Evolutionary conservation across 305 asterid genomes (phyloP).

Genomic region (Fraxinus floribunda): DNA sequence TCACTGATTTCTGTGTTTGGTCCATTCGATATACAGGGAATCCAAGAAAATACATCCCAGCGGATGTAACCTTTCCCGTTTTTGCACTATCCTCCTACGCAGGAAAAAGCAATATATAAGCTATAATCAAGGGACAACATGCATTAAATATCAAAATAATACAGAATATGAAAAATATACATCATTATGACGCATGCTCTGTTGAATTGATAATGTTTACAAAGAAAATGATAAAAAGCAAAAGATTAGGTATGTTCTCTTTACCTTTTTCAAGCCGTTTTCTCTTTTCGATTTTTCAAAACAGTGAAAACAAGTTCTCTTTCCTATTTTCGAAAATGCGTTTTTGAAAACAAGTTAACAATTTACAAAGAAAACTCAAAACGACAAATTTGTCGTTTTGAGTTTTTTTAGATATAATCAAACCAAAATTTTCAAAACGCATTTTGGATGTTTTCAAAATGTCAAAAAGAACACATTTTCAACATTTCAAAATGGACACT

Average conservation of each 20-base stretch:
- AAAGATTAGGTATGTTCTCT: neutral
- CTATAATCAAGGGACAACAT: neutral
- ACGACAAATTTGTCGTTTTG: too few species aligned
- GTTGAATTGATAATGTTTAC: neutral
- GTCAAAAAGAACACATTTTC: too few species aligned
- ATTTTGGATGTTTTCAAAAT: too few species aligned
- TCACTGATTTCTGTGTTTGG: slow-evolving; percentile 64
- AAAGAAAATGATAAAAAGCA: slow-evolving; percentile 10
- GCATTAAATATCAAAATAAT: neutral
- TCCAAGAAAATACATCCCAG: slow-evolving; percentile 94
- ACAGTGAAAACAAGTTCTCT: too few species aligned
- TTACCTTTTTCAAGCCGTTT: too few species aligned
- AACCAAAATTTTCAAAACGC: too few species aligned
- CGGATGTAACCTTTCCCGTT: slow-evolving; percentile 76
- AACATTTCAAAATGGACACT: too few species aligned
- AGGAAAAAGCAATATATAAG: slow-evolving; percentile 12
- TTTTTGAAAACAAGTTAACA: too few species aligned
- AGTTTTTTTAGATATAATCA: too few species aligned
- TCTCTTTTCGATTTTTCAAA: too few species aligned
- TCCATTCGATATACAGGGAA: slow-evolving; percentile 93
- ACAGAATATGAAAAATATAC: neutral
- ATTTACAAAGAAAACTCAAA: too few species aligned
- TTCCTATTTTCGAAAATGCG: too few species aligned
- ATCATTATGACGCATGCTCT: slow-evolving; percentile 10
- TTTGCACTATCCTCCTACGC: slow-evolving; percentile 85